Evolutionary conservation across 768 basidiomycete genomes (phyloP).

Genomic region (Lactifluus echinatus): DNA sequence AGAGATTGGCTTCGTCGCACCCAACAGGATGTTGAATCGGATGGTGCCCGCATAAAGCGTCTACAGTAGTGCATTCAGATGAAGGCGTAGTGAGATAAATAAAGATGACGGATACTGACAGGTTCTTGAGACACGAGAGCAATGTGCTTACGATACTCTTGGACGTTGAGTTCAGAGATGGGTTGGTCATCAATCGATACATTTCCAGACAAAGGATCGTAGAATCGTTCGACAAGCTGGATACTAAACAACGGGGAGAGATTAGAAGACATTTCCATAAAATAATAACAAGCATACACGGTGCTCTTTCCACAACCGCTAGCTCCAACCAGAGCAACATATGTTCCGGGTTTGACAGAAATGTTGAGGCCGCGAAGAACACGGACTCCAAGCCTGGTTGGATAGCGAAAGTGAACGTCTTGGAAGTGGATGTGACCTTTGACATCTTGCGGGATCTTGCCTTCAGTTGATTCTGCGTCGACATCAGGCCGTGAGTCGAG

Average conservation of each 20-base stretch:
- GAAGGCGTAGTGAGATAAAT: neutral
- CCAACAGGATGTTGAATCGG: slow-evolving; percentile 82
- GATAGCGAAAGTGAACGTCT: slow-evolving; percentile 79
- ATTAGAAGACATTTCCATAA: neutral
- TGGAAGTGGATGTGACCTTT: slow-evolving; percentile 63
- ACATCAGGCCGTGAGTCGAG: slow-evolving; percentile 65
- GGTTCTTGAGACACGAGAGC: slow-evolving; percentile 90
- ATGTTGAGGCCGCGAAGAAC: slow-evolving; percentile 72
- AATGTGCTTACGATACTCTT: slow-evolving; percentile 79
- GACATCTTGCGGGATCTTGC: slow-evolving; percentile 40
- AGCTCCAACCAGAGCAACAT: slow-evolving; percentile 70
- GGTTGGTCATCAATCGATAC: slow-evolving; percentile 57
- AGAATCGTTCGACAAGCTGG: slow-evolving; percentile 72
- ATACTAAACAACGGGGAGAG: no score
- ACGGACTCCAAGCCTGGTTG: slow-evolving; percentile 69
- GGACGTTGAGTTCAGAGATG: slow-evolving; percentile 66
- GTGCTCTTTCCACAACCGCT: slow-evolving; percentile 76
- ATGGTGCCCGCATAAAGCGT: slow-evolving; percentile 80
- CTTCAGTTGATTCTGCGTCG: slow-evolving; percentile 63
- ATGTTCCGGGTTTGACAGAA: slow-evolving; percentile 62
- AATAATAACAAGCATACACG: slow-evolving; percentile 44
- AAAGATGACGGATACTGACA: slow-evolving; percentile 17
- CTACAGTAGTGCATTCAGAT: slow-evolving; percentile 22
- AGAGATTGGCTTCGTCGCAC: slow-evolving; percentile 60
- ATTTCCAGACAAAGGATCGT: slow-evolving; percentile 62